phyloP scores from a whole-genome alignment of 805 yeast species.

The Hanseniaspora lachancei region DNA sequence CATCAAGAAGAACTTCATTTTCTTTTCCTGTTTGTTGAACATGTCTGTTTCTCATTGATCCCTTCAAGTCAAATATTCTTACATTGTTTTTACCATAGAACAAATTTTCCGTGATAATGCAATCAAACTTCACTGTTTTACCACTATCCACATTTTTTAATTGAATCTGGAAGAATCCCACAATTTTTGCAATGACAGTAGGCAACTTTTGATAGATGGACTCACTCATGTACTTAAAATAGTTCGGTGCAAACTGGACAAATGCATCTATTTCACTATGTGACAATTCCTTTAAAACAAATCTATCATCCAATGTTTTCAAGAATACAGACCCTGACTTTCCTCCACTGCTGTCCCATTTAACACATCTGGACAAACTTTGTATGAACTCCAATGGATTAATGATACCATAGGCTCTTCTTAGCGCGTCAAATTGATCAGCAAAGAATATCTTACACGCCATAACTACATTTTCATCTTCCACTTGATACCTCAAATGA shows the following conservation, averaged over 20 bases:
- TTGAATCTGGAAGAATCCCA: slow-evolving; percentile 90
- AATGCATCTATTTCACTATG: slow-evolving; percentile 85
- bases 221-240: slow-evolving; percentile 90
- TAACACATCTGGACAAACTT: slow-evolving; percentile 81
- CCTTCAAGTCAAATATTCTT: slow-evolving; percentile 87
- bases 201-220: slow-evolving; percentile 90
- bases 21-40: slow-evolving; percentile 93
- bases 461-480: slow-evolving; percentile 67
- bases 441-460: slow-evolving; percentile 91
- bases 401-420: slow-evolving; percentile 67
- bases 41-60: slow-evolving; percentile 94
- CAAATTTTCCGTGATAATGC: slow-evolving; percentile 87
- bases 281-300: slow-evolving; percentile 78
- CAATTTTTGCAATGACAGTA: slow-evolving; percentile 84
- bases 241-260: slow-evolving; percentile 89
- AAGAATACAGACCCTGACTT: slow-evolving; percentile 90
- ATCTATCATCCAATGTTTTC: slow-evolving; percentile 81
- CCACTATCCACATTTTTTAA: slow-evolving; percentile 68
- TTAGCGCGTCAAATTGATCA: slow-evolving; percentile 90
- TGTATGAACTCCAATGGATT: slow-evolving; percentile 42
- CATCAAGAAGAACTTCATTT: slow-evolving; percentile 88
- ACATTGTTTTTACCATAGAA: slow-evolving; percentile 73
- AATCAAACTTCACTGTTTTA: slow-evolving; percentile 71
- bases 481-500: slow-evolving; percentile 83
- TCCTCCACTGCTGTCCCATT: slow-evolving; percentile 95